A percentile compares a stretch with the other conserved stretches of the same genome.
These are phyloP conservation scores for Ophiostoma quercus DNA, from an alignment of 2,329 filamentous ascomycete species.

Conservation along the genomic window DNA sequence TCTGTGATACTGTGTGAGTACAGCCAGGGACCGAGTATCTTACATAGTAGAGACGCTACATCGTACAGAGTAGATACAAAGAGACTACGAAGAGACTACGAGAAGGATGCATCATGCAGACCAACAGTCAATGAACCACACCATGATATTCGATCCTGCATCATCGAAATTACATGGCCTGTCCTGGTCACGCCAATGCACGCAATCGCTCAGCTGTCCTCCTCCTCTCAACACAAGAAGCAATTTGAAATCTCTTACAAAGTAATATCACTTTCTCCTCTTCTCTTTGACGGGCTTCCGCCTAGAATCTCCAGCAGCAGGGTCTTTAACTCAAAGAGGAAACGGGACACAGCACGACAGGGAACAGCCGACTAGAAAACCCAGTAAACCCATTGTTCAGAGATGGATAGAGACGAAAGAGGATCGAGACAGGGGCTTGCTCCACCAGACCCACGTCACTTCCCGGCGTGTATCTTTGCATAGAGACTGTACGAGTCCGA, in stretches of 20 bases:
- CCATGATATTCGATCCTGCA: not conserved
- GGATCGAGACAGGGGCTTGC: constrained; percentile 8
- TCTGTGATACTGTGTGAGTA: too few relatives aligned
- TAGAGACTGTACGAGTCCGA: not conserved
- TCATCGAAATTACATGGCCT: not conserved
- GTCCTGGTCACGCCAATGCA: constrained; percentile 1
- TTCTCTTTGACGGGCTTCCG: not conserved
- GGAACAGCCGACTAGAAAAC: not conserved
- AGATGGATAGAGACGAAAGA: not conserved
- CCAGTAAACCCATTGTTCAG: not conserved
- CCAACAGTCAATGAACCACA: too few relatives aligned
- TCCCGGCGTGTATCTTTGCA: not conserved
- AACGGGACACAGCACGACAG: not conserved
- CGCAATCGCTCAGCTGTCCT: not conserved
- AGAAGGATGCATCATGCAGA: too few relatives aligned
- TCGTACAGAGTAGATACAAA: too few relatives aligned
- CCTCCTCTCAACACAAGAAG: too few relatives aligned
- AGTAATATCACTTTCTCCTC: not conserved
- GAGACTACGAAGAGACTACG: too few relatives aligned
- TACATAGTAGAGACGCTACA: too few relatives aligned
- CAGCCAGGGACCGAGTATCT: too few relatives aligned
- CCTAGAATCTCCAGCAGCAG: constrained; percentile 8
- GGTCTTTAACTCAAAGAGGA: not conserved
- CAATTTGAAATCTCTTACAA: not conserved
- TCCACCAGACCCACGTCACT: constrained; percentile 1